Percentiles rank a stretch among this genome's conserved stretches.
These are phyloP conservation scores for Raddia guianensis DNA, from an alignment of 176 grass and related monocot genomes.

Conservation along the genomic window DNA sequence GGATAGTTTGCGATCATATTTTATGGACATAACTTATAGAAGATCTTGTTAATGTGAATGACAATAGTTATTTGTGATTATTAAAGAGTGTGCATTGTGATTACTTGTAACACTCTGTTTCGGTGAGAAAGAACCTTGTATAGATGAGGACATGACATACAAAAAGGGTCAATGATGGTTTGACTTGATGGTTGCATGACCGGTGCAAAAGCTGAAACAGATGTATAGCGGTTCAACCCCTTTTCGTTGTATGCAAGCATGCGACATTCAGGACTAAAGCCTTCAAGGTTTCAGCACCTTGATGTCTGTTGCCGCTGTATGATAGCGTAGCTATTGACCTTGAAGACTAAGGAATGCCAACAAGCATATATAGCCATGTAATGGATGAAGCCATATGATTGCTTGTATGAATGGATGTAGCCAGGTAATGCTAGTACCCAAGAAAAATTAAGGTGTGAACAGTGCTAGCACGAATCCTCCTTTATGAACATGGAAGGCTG, in stretches of 20 bases:
- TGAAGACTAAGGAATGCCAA: neutral
- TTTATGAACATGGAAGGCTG: too few relatives aligned
- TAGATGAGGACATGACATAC: too few relatives aligned
- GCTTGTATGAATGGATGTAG: neutral
- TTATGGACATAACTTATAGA: too few relatives aligned
- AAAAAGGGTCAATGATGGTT: neutral
- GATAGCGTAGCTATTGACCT: neutral
- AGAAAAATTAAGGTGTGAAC: neutral
- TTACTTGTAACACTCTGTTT: neutral
- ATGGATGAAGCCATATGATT: neutral
- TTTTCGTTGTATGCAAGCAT: conserved; percentile 8
- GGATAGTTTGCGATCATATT: too few relatives aligned
- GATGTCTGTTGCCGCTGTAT: neutral
- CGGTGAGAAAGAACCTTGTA: neutral
- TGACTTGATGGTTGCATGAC: conserved; percentile 20
- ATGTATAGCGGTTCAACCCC: conserved; percentile 10
- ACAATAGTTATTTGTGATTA: neutral
- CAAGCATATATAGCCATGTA: neutral
- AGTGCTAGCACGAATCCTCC: neutral
- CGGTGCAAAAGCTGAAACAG: conserved; percentile 5
- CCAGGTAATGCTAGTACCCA: neutral
- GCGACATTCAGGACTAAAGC: conserved; percentile 8
- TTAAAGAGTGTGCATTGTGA: neutral
- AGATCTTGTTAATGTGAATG: too few relatives aligned
- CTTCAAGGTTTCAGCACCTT: neutral